Conservation (phyloP, 306 rosid species). For the Casuarina cunninghamiana region DNA sequence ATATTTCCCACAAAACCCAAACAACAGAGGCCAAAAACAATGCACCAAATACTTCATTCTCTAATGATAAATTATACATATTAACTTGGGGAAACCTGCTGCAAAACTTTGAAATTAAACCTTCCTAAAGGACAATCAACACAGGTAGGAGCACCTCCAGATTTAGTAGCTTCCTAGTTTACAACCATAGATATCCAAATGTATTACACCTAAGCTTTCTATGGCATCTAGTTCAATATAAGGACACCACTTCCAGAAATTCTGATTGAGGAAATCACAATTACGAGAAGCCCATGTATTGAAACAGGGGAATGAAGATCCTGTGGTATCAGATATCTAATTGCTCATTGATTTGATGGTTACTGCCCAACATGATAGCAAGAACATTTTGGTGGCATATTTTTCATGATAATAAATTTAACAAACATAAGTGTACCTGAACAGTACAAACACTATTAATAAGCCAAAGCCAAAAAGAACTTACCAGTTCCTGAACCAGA, state of each 20-base stretch:
- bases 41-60: neutral
- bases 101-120: neutral
- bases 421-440: slow-evolving; percentile 10
- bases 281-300: too few species aligned
- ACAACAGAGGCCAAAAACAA: neutral
- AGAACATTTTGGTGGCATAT: neutral
- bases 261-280: too few species aligned
- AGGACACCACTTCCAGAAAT: too few species aligned
- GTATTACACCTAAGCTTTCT: too few species aligned
- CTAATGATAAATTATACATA: neutral
- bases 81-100: neutral
- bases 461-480: slow-evolving; percentile 18
- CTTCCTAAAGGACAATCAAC: neutral
- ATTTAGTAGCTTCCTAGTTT: too few species aligned
- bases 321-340: too few species aligned
- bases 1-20: neutral
- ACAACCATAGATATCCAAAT: too few species aligned
- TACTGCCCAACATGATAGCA: neutral
- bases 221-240: too few species aligned
- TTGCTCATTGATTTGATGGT: too few species aligned
- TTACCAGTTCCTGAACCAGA: slow-evolving; percentile 92
- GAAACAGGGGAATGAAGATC: too few species aligned
- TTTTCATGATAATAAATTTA: neutral
- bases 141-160: too few species aligned
- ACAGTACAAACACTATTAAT: slow-evolving; percentile 14